Evolutionary conservation across 345 rosid species (phyloP).

Genomic region (Dipteronia sinensis): DNA sequence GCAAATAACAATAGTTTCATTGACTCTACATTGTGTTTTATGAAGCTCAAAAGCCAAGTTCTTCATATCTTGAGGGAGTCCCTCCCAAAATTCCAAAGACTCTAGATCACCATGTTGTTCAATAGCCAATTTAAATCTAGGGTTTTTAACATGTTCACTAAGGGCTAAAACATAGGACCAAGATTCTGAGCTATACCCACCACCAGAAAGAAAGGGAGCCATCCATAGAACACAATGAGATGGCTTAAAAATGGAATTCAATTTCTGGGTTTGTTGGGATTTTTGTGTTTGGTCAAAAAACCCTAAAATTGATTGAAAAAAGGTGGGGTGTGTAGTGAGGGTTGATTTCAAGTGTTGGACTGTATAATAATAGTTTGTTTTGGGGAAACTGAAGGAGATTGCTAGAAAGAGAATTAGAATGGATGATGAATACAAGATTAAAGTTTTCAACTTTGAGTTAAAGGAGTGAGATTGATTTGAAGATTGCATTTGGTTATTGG

Average conservation of each 20-base stretch:
- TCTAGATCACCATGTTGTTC: slow-evolving; percentile 79
- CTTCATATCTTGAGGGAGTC: slow-evolving; percentile 52
- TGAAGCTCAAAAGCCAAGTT: slow-evolving; percentile 52
- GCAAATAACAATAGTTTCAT: slow-evolving; percentile 76
- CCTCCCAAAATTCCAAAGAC: slow-evolving; percentile 69
- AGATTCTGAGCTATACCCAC: slow-evolving; percentile 92
- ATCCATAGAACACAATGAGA: slow-evolving; percentile 81
- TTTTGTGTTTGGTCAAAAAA: slow-evolving; percentile 21
- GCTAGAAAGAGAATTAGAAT: slow-evolving; percentile 47
- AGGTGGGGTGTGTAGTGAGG: slow-evolving; percentile 34
- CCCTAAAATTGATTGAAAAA: slow-evolving; percentile 31
- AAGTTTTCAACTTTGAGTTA: slow-evolving; percentile 32
- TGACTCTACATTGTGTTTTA: slow-evolving; percentile 44
- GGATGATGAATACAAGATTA: slow-evolving; percentile 42
- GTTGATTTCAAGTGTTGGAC: slow-evolving; percentile 38
- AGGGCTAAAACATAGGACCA: slow-evolving; percentile 80
- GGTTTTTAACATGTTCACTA: slow-evolving; percentile 32
- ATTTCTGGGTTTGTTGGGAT: slow-evolving; percentile 17
- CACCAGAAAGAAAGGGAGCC: slow-evolving; percentile 93
- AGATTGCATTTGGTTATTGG: neutral
- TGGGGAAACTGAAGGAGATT: slow-evolving; percentile 38
- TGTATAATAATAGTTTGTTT: slow-evolving; percentile 40
- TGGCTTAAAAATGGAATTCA: slow-evolving; percentile 21
- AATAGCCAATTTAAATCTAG: slow-evolving; percentile 57
- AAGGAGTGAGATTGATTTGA: neutral